These are phyloP conservation scores for Clonostachys byssicola DNA, from an alignment of 2,329 filamentous ascomycete species.

Conservation along the genomic window DNA sequence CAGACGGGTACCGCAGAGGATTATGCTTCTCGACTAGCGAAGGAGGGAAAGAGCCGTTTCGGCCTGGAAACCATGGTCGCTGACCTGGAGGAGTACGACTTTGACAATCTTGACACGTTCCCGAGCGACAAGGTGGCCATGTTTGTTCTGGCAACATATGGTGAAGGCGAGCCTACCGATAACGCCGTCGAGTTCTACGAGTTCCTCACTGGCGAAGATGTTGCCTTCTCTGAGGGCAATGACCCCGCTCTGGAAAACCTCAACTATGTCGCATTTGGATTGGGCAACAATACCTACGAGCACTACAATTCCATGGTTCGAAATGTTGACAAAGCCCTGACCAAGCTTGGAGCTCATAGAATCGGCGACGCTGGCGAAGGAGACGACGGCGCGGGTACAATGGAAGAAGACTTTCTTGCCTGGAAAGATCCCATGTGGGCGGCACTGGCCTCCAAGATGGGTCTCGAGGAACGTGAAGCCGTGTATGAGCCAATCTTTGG, in stretches of 20 bases:
- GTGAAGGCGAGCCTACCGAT: slow-evolving; percentile 96
- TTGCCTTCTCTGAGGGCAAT: slow-evolving; percentile 70
- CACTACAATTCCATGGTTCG: slow-evolving; percentile 99
- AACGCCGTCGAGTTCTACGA: slow-evolving; percentile 99
- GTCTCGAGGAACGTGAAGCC: slow-evolving; percentile 89
- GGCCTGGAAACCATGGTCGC: slow-evolving; percentile 98
- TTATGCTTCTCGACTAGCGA: slow-evolving; percentile 91
- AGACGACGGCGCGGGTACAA: slow-evolving; percentile 95
- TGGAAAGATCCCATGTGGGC: slow-evolving; percentile 99
- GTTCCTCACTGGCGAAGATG: slow-evolving; percentile 80
- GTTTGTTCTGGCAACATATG: slow-evolving; percentile 96
- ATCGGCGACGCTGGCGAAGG: slow-evolving; percentile 91
- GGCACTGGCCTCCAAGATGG: slow-evolving; percentile 77
- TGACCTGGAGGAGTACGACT: slow-evolving; percentile 97
- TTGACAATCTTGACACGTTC: slow-evolving; percentile 84
- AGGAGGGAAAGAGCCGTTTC: slow-evolving; percentile 95
- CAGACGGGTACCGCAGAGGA: slow-evolving; percentile 98
- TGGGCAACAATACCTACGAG: slow-evolving; percentile 99
- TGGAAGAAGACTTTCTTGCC: slow-evolving; percentile 98
- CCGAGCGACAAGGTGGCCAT: slow-evolving; percentile 88
- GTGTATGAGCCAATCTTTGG: slow-evolving; percentile 92
- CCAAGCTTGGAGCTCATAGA: slow-evolving; percentile 76
- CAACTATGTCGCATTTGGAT: slow-evolving; percentile 91
- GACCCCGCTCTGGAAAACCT: slow-evolving; percentile 76
- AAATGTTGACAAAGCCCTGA: slow-evolving; percentile 76